Evolutionary conservation across 1,284 basidiomycete genomes (phyloP), one percentile per base, ranked within the genome.

Genomic region (Tylopilus orsonianus): DNA sequence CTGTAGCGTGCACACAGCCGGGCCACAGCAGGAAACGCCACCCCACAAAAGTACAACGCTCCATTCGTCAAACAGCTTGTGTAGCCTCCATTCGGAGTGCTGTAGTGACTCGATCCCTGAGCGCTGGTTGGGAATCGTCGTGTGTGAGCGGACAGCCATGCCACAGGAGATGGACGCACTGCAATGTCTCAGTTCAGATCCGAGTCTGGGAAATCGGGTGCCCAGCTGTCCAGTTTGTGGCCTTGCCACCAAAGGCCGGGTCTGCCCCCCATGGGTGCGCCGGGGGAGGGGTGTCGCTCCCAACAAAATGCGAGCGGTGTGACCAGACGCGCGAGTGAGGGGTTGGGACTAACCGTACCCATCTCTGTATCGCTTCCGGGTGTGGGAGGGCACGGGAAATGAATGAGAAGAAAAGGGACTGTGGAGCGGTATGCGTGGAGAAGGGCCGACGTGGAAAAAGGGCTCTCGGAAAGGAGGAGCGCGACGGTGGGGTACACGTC

Each of bases 401-500:
- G 83, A 1, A 94, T 61, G 5, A 94, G 77, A 42, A 91, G 75
- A 48, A 93, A 79, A 0, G 92, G 90, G 9, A 90, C 74, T 0
- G 77, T 72, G 0, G 89, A 91, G 5, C 83, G 80, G 50, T 82
- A 77, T 1, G 85, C 87, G 12, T 83, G 80, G 2, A 84, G 69
- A 46, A 89, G 64, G 0, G 90, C 80, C 0, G 79, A 70, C 48
- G 77, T 78, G 1, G 87, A 86, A 67, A 93, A 95, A 0, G 81
- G 73, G 8, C 87, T 89, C 58, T 87, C 77, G 0, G 90, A 93
- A 29, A 92, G 69, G 46, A 93, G 75, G 7, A 93, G 64, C 0
- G 86, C 89, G 14, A 92, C 76, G 6, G 80, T 62, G n/a, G 79
- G 71, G 56, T 61, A 51, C 5, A n/a, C 9, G 22, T 37, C 27